phyloP scores from a whole-genome alignment of 768 basidiomycete genomes.

The Lanmaoa pseudosensibilis region DNA sequence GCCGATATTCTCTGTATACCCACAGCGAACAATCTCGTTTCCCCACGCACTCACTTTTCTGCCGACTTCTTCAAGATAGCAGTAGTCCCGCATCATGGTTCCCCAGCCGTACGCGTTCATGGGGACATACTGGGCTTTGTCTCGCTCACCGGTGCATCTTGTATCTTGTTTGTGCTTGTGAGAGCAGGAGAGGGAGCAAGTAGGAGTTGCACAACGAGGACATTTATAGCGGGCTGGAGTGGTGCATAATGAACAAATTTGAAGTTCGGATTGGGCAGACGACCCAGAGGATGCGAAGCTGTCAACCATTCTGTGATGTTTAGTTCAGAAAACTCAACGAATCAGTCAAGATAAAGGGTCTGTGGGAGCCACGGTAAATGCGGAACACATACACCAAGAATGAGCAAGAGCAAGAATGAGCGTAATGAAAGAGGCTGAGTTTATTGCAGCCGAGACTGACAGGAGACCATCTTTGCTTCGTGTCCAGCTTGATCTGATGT shows the following conservation, averaged over 20 bases:
- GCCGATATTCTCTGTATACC: slow-evolving; percentile 39
- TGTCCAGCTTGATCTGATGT: slow-evolving; percentile 13
- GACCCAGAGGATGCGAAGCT: slow-evolving; percentile 10
- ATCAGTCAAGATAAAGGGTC: background rate
- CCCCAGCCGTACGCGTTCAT: slow-evolving; percentile 87
- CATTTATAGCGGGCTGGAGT: slow-evolving; percentile 69
- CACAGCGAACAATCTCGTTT: slow-evolving; percentile 61
- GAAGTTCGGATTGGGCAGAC: slow-evolving; percentile 19
- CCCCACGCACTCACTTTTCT: slow-evolving; percentile 77
- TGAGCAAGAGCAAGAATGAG: too few relatives aligned
- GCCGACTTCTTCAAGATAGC: slow-evolving; percentile 80
- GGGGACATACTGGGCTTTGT: slow-evolving; percentile 71
- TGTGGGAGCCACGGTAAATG: background rate
- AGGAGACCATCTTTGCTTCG: background rate
- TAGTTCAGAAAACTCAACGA: background rate
- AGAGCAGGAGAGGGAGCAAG: slow-evolving; percentile 75
- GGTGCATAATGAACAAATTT: slow-evolving; percentile 52
- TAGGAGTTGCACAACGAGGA: slow-evolving; percentile 67
- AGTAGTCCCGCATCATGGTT: slow-evolving; percentile 86
- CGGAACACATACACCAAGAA: background rate
- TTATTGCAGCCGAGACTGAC: background rate
- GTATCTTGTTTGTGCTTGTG: slow-evolving; percentile 60
- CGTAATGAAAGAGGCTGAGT: too few relatives aligned
- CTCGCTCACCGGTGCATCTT: slow-evolving; percentile 69
- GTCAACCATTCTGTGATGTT: slow-evolving; percentile 9